Conservation (phyloP, 495 filamentous ascomycete species). For the Penicillium parvum region DNA sequence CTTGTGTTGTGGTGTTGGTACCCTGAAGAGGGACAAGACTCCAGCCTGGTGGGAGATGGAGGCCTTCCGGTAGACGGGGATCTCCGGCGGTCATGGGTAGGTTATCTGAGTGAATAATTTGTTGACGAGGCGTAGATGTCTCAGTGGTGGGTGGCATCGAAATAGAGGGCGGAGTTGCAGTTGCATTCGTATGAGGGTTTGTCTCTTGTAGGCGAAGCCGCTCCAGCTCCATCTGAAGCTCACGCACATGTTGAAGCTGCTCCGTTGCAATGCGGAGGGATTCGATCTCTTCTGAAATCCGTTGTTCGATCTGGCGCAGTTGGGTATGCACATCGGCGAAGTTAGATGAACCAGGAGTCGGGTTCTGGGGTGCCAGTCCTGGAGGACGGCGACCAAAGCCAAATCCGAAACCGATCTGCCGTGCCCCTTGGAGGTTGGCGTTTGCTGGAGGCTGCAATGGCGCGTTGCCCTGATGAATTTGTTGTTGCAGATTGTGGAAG, state of each 20-base stretch:
- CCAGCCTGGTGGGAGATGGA: constrained; percentile 73
- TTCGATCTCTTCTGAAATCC: constrained; percentile 61
- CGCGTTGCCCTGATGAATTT: constrained; percentile 41
- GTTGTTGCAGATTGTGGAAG: constrained; percentile 50
- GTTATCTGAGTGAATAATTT: constrained; percentile 28
- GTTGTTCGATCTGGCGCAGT: constrained; percentile 59
- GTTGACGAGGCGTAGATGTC: constrained; percentile 19
- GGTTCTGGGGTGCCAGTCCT: constrained; percentile 14
- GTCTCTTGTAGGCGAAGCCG: constrained; percentile 49
- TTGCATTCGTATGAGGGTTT: constrained; percentile 20
- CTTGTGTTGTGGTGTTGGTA: too few relatives aligned
- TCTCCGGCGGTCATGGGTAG: constrained; percentile 59
- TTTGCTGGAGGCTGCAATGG: constrained; percentile 31
- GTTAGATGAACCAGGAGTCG: constrained; percentile 10
- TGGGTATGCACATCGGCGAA: constrained; percentile 46
- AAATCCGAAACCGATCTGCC: constrained; percentile 42
- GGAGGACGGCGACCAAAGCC: constrained; percentile 40
- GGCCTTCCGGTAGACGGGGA: constrained; percentile 64
- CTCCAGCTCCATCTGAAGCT: constrained; percentile 61
- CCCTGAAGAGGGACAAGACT: constrained; percentile 67
- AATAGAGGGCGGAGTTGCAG: constrained; percentile 15
- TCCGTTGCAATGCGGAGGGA: constrained; percentile 49
- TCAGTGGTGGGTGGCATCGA: constrained; percentile 19
- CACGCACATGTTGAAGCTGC: constrained; percentile 51
- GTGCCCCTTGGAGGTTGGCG: constrained; percentile 28